These are phyloP conservation scores for Plasmopara viticola DNA, from an alignment of 352 stramenopile species.

Conservation along the genomic window DNA sequence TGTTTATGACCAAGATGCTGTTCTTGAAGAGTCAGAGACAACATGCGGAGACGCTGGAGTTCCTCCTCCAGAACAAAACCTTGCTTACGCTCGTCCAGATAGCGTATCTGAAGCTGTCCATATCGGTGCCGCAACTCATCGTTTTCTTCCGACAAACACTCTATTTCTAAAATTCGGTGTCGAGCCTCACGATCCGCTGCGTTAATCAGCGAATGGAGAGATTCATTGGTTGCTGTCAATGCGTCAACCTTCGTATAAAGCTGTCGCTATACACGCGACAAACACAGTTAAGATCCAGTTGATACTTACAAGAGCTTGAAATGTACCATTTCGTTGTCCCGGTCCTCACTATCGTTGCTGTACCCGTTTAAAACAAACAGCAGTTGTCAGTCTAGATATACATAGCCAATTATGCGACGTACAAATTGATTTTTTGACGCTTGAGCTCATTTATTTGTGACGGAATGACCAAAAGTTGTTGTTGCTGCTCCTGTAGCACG, in stretches of 20 bases:
- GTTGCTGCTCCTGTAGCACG: conserved; percentile 71
- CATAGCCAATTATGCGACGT: conserved; percentile 6
- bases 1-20: conserved; percentile 27
- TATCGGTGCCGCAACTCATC: conserved; percentile 60
- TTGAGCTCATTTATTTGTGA: conserved; percentile 61
- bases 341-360: conserved; percentile 21
- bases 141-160: conserved; percentile 75
- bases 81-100: conserved; percentile 63
- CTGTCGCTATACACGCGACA: conserved; percentile 31
- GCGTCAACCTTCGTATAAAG: conserved; percentile 53
- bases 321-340: conserved; percentile 52
- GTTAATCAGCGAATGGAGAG: conserved; percentile 53
- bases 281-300: conserved; percentile 4
- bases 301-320: background rate
- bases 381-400: conserved; percentile 1
- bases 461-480: conserved; percentile 65
- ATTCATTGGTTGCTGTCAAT: conserved; percentile 55
- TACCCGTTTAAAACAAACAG: conserved; percentile 5
- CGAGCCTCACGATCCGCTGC: conserved; percentile 55
- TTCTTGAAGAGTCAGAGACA: conserved; percentile 38
- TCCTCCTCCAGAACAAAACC: conserved; percentile 60
- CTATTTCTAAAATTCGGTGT: conserved; percentile 57
- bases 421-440: conserved; percentile 47
- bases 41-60: conserved; percentile 45
- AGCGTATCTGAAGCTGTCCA: conserved; percentile 52